Evolutionary conservation across 768 basidiomycete species (phyloP).

Genomic region (Suillus plorans): DNA sequence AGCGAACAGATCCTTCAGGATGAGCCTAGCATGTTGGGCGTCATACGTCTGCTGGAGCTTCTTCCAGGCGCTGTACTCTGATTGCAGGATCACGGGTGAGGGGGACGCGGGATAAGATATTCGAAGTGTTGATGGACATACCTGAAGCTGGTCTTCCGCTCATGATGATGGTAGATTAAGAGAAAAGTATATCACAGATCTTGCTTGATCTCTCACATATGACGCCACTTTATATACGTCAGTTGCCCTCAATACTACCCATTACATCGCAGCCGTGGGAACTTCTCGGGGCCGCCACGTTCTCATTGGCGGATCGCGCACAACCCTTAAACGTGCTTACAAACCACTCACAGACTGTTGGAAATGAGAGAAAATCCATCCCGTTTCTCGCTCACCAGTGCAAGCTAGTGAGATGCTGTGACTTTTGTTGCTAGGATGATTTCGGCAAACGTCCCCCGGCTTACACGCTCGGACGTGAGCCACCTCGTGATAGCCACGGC

Average conservation of each 20-base stretch:
- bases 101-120: background rate
- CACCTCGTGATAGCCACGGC: background rate
- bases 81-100: slow-evolving; percentile 6
- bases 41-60: slow-evolving; percentile 86
- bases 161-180: slow-evolving; percentile 38
- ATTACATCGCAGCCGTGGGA: slow-evolving; percentile 22
- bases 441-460: slow-evolving; percentile 11
- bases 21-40: slow-evolving; percentile 64
- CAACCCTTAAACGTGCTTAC: background rate
- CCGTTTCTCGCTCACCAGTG: slow-evolving; percentile 6
- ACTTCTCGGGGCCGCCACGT: slow-evolving; percentile 2
- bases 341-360: slow-evolving; percentile 8
- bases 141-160: slow-evolving; percentile 67
- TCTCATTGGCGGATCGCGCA: slow-evolving; percentile 8
- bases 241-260: background rate
- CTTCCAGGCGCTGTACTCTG: slow-evolving; percentile 90
- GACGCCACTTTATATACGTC: slow-evolving; percentile 15
- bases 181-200: slow-evolving; percentile 7
- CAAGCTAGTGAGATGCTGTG: slow-evolving; percentile 7
- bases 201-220: slow-evolving; percentile 3
- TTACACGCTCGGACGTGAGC: slow-evolving; percentile 11
- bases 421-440: slow-evolving; percentile 4
- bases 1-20: slow-evolving; percentile 91
- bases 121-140: slow-evolving; percentile 14
- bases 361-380: slow-evolving; percentile 21